A percentile compares a stretch with the other conserved stretches of the same genome.
phyloP scores from a whole-genome alignment of 2,329 filamentous ascomycete species.

The Calonectria naviculata region DNA sequence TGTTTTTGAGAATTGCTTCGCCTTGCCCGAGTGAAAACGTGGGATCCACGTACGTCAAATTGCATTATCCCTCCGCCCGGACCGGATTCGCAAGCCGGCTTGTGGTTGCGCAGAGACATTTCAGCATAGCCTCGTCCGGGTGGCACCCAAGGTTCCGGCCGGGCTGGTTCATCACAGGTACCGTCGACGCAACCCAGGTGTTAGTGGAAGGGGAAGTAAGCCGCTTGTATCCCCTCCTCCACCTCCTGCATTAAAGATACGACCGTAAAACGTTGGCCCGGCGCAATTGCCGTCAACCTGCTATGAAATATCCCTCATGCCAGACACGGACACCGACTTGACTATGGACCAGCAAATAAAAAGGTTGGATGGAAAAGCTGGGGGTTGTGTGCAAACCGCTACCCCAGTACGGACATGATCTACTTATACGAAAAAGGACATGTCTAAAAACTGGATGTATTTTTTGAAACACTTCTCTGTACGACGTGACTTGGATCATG shows the following conservation, averaged over 20 bases:
- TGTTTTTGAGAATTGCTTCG: slow-evolving; percentile 12
- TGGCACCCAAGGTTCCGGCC: background rate
- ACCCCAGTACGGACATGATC: slow-evolving; percentile 1
- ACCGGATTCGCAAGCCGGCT: background rate
- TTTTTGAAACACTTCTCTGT: slow-evolving; percentile 1
- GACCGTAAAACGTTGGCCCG: background rate
- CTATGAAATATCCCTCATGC: slow-evolving; percentile 4
- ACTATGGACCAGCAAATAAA: background rate
- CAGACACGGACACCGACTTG: background rate
- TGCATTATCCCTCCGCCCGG: background rate
- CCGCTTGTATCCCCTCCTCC: background rate
- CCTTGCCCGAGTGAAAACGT: background rate
- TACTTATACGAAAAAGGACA: background rate
- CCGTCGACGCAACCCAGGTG: background rate
- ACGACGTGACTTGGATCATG: background rate
- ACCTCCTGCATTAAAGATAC: background rate
- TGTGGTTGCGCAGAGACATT: background rate
- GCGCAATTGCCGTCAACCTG: background rate
- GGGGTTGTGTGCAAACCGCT: background rate
- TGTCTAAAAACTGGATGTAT: background rate
- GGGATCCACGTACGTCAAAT: background rate
- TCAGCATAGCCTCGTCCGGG: slow-evolving; percentile 13
- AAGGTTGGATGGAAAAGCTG: background rate
- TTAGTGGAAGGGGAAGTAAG: background rate
- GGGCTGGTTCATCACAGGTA: background rate